Evolutionary conservation across 2,329 filamentous ascomycete species (phyloP), one percentile per base, ranked within the genome.

Genomic region (Colletotrichum australisinense): DNA sequence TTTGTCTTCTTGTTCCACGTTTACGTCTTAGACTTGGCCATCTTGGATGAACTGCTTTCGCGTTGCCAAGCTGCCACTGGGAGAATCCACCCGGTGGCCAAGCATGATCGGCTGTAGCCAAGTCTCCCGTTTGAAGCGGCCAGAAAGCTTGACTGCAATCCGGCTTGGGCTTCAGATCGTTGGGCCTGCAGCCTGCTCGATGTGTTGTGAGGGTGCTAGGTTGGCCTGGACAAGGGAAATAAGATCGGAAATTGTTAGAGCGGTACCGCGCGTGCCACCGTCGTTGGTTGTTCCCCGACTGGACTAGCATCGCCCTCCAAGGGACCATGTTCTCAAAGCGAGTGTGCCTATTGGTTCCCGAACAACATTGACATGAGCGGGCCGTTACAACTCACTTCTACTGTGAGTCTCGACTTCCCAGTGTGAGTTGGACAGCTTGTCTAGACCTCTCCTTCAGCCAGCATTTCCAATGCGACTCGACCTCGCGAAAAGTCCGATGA

Each of bases 121-220:
- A 66, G 60, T 26, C 7, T 35, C 9, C 12, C 46, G 32, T 16
- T 26, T 4, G 12, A 60, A 24, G 35, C 26, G 63, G 22, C 60
- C 46, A 60, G 26, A 71, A 71, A 73, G 60, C 67, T 73, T 73
- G 62, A 65, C 30, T 16, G n/a, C 42, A 26, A 30, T 12, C 58
- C 35, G 19, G 28, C 24, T 52, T 19, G 38, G 64, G 14, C 28
- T 35, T 49, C 19, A 38, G 24, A 26, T 30, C 19, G 66, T 58
- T 56, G 42, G 19, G 30, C 19, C 53, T 32, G 53, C 26, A n/a
- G 35, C 12, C 9, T 14, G 26, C 32, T 35, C 35, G 12, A 58
- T 42, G 38, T n/a, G 30, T n/a, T n/a, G 53, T 12, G 32, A 35
- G 11, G 32, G 11, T 59, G 42, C 28, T 24, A 53, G 69, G 65